phyloP scores from a whole-genome alignment of 176 grass and related monocot genomes.

The Avena atlantica region DNA sequence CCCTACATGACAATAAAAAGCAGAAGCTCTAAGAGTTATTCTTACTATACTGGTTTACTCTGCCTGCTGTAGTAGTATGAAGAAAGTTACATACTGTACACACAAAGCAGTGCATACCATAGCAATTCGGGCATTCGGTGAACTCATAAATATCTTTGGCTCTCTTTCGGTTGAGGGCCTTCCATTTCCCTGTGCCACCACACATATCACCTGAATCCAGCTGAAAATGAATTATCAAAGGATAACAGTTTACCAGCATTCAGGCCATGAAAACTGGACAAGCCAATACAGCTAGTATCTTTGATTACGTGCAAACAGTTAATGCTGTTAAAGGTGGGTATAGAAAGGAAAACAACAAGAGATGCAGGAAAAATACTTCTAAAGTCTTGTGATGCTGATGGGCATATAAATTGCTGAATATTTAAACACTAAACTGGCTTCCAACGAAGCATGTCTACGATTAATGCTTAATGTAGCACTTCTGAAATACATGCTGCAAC shows the following conservation, averaged over 20 bases:
- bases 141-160: conserved; percentile 99
- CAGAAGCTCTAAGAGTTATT: neutral
- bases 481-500: neutral
- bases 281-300: neutral
- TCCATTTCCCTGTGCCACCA: conserved; percentile 98
- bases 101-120: conserved; percentile 57
- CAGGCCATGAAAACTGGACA: neutral
- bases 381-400: neutral
- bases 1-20: conserved; percentile 41
- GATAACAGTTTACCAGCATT: neutral
- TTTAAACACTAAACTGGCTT: neutral
- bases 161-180: conserved; percentile 94
- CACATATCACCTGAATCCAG: conserved; percentile 90
- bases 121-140: conserved; percentile 96
- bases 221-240: conserved; percentile 31
- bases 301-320: neutral
- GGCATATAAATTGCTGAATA: neutral
- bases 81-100: neutral
- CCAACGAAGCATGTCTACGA: neutral
- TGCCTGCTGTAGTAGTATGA: neutral
- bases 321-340: neutral
- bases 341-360: neutral
- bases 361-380: neutral
- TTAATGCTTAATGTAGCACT: conserved; percentile 8
- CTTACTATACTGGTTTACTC: neutral